Conservation (phyloP, 2,329 filamentous ascomycete species). For the Hortaea sp. region DNA sequence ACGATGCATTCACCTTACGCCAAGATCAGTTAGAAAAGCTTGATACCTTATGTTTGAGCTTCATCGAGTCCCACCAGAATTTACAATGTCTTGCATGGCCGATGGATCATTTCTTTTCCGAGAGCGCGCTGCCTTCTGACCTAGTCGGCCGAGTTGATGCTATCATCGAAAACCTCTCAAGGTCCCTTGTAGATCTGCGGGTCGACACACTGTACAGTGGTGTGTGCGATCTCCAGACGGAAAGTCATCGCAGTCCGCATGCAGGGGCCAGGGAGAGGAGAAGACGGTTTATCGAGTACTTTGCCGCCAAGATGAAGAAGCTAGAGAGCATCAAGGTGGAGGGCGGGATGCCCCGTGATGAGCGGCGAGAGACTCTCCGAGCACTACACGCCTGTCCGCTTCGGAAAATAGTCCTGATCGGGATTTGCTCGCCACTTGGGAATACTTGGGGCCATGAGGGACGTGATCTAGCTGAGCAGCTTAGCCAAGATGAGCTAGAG, state of each 20-base stretch:
- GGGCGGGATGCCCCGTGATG: conserved; percentile 37
- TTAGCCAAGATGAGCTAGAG: conserved; percentile 12
- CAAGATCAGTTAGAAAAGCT: neutral
- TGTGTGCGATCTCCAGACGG: conserved; percentile 17
- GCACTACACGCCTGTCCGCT: conserved; percentile 33
- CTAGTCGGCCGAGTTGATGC: conserved; percentile 14
- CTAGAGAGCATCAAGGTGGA: conserved; percentile 37
- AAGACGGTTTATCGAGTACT: conserved; percentile 32
- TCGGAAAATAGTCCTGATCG: conserved; percentile 37
- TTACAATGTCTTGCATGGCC: conserved; percentile 38
- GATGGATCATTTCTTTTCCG: conserved; percentile 35
- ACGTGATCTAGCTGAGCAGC: conserved; percentile 16
- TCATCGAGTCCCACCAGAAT: conserved; percentile 35
- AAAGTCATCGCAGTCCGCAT: conserved; percentile 2
- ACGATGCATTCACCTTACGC: neutral
- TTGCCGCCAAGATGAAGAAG: conserved; percentile 32
- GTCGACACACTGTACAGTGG: conserved; percentile 27
- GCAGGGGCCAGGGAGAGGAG: conserved; percentile 10
- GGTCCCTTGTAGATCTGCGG: conserved; percentile 32
- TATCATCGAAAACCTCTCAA: conserved; percentile 31
- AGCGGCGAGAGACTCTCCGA: conserved; percentile 35
- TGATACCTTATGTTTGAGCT: conserved; percentile 21
- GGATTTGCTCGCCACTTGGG: conserved; percentile 32
- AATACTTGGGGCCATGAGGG: conserved; percentile 36
- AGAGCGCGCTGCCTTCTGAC: conserved; percentile 16